Base-by-base conservation (phyloP, 768 basidiomycete species). In the Daedaleopsis nitida region DNA sequence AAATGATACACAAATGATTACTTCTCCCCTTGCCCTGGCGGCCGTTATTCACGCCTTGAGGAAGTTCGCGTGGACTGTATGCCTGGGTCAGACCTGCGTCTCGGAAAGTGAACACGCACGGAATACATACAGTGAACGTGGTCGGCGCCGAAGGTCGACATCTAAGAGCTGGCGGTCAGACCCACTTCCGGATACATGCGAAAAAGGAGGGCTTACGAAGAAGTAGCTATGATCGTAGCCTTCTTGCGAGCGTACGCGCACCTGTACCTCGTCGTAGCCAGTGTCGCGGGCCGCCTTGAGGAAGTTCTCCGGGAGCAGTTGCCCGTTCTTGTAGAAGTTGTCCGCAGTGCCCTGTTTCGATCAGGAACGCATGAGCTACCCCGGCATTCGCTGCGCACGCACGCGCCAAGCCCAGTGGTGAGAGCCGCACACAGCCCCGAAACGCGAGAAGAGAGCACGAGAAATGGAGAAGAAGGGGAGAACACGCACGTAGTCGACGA, bases 201-300 rank as follows among this genome's bases (percentile, higher is more conserved):
- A 52, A 17, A 8, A 24, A 55, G 23, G 39, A 37, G 12, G 47
- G 74, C 79, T 65, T 67, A 88, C 94, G 69, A 96, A 97, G 75
- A 88, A 96, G 72, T 96, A 96, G 55, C 87, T 86, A 70, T 94
- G 91, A 68, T 96, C 93, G 69, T 96, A 96, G 27, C 86, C 92
- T 52, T 87, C 86, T 48, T 95, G 92, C 61, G 82, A 80, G 64
- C 91, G 81, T 21, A 97, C 90, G 47, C 84, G 78, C 8, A 98
- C 91, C 72, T 91, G 86, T 17, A 82, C 78, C 67, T 90, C 86
- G 61, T 86, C 84, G 66, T 89, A 83, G 5, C 91, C 90, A 7
- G 85, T 81, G 60, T 85, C 83, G 60, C 89, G 82, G 8, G 92
- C 89, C 0, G 90, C 92, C 66, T 85, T 83, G 59, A 90, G 73